Evolutionary conservation across 305 asterid species (phyloP), one percentile per base, ranked within the genome.

Genomic region (Fraxinus xanthoxyloides): DNA sequence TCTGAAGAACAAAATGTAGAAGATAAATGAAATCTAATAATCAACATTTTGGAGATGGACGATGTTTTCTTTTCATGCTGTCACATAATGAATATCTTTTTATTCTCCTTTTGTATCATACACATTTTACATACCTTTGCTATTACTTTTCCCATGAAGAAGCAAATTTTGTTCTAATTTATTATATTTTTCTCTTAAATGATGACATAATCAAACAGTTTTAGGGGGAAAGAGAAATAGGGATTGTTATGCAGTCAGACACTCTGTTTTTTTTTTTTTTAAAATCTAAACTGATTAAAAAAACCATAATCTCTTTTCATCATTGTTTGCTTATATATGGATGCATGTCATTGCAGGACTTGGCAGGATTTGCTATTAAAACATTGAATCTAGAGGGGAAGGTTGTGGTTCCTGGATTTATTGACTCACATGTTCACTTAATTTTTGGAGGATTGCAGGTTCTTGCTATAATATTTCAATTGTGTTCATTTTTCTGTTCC

Each of bases 391-490:
- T 94, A 36, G 86, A 89, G 7, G 91, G 94, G 78, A 94, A 92
- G 85, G 75, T 91, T 81, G 93, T 91, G 80, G 93, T 96, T 87
- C 98, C 99, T 82, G 99, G 99, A 86, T 90, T 96, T 89, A 93
- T 96, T 36, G 99, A 96, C 88, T 96, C 99, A 43, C 99, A 96
- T 79, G 93, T 96, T 81, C 99, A 96, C 92, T 86, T 94, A 43
- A 80, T 96, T 76, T 88, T 36, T 77, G 99, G 97, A 82, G 98
- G 99, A 85, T 87, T 96, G 72, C 98, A 93, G 98, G 99, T 96
- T 84, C 28, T 35, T 77, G 82, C 77, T 82, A 72, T 75, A 79
- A 75, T 69, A 78, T 69, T 79, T 65, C 31, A 75, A 72, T 86
- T 77, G 8, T 82, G 32, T 77, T 59, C 34, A 5, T 82, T 61